Conservation (phyloP, 257 asterid genomes). For the Salvia rosmarinus region DNA sequence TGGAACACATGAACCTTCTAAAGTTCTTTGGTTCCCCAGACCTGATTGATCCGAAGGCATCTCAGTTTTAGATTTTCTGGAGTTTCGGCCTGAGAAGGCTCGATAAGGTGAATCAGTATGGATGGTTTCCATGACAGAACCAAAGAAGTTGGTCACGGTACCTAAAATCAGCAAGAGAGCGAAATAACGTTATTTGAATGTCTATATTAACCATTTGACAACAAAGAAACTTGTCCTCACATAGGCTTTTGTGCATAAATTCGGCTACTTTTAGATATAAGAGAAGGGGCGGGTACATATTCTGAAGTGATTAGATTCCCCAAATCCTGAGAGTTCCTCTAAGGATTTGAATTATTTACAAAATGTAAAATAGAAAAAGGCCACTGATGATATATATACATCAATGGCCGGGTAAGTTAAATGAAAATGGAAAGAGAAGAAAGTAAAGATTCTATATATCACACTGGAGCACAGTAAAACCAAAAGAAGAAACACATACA, state of each 20-base stretch:
- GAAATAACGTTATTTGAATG: slow-evolving; percentile 14
- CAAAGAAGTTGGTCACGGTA: slow-evolving; percentile 96
- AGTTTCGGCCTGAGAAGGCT: slow-evolving; percentile 43
- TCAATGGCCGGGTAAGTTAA: not conserved
- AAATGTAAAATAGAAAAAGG: slow-evolving; percentile 1
- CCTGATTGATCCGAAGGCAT: slow-evolving; percentile 41
- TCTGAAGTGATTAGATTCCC: not conserved
- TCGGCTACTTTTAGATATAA: slow-evolving; percentile 6
- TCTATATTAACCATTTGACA: slow-evolving; percentile 6
- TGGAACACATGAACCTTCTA: slow-evolving; percentile 48
- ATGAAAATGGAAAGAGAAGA: not conserved
- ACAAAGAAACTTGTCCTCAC: not conserved
- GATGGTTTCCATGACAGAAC: slow-evolving; percentile 93
- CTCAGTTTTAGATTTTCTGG: slow-evolving; percentile 40
- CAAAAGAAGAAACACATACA: slow-evolving; percentile 19
- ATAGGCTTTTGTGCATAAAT: slow-evolving; percentile 6
- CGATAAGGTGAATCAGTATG: slow-evolving; percentile 81
- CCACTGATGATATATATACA: too few species aligned
- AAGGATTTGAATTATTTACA: not conserved
- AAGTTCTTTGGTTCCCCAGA: slow-evolving; percentile 34
- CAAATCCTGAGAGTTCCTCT: slow-evolving; percentile 16
- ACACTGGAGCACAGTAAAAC: slow-evolving; percentile 27
- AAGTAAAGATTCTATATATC: slow-evolving; percentile 9
- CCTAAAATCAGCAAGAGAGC: slow-evolving; percentile 49
- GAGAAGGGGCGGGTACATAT: not conserved